Evolutionary conservation across 2,329 filamentous ascomycete species (phyloP).

Genomic region (Coniochaeta sp.): DNA sequence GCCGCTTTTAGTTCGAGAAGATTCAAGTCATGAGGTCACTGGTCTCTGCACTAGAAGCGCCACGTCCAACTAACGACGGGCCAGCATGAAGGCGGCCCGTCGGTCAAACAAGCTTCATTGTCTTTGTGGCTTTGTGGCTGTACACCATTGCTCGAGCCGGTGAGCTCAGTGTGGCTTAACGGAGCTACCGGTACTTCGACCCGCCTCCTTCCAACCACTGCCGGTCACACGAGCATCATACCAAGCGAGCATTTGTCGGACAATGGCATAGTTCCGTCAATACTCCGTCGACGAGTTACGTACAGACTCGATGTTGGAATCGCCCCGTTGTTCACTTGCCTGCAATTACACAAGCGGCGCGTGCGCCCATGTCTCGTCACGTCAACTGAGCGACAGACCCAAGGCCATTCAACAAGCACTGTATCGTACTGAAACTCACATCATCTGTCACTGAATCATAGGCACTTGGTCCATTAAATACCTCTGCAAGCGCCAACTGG

Average conservation of each 20-base stretch:
- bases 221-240: not conserved
- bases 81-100: not conserved
- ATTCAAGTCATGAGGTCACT: slow-evolving; percentile 2
- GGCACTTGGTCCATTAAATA: no score
- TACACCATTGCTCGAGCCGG: not conserved
- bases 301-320: no score
- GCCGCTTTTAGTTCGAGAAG: not conserved
- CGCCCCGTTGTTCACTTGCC: no score
- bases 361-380: no score
- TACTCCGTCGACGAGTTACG: no score
- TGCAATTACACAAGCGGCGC: no score
- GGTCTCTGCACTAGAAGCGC: not conserved
- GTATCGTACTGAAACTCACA: no score
- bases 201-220: not conserved
- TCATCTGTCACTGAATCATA: no score
- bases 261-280: no score
- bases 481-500: no score
- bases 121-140: not conserved
- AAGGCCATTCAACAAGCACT: no score
- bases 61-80: not conserved
- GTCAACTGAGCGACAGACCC: no score
- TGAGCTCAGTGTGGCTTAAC: not conserved
- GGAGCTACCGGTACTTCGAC: not conserved
- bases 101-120: not conserved
- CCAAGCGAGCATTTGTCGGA: not conserved